A percentile compares a stretch with the other conserved stretches of the same genome.
Conservation (phyloP, 805 yeast species). For the Zygoascus ofunaensis region DNA sequence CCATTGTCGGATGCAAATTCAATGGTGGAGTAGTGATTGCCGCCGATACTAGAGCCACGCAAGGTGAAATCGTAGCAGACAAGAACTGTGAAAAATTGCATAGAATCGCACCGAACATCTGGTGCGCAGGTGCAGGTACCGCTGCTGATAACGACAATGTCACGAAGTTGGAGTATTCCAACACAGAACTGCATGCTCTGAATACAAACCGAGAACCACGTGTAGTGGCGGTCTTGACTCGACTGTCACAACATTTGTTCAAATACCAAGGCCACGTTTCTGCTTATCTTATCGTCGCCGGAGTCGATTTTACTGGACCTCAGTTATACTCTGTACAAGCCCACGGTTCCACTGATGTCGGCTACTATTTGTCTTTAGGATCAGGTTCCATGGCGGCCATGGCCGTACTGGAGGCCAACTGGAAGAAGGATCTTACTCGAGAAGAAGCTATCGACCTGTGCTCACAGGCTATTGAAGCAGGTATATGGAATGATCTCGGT, state of each 20-base stretch:
- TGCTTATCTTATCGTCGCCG: conserved; percentile 96
- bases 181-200: conserved; percentile 81
- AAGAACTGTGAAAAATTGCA: conserved; percentile 96
- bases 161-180: conserved; percentile 84
- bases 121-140: conserved; percentile 99
- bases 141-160: conserved; percentile 99
- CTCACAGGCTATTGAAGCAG: conserved; percentile 89
- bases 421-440: conserved; percentile 67
- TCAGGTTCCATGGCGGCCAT: conserved; percentile 98
- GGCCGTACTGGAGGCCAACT: conserved; percentile 88
- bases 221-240: conserved; percentile 85
- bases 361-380: conserved; percentile 85
- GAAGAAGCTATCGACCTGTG: conserved; percentile 91
- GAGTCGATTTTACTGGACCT: conserved; percentile 93
- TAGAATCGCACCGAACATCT: conserved; percentile 77
- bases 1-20: conserved; percentile 93
- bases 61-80: conserved; percentile 94
- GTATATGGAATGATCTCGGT: conserved; percentile 98
- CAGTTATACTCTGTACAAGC: conserved; percentile 91
- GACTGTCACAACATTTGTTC: conserved; percentile 91
- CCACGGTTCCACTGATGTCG: conserved; percentile 96
- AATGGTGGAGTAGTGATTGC: conserved; percentile 94
- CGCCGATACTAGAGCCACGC: conserved; percentile 97
- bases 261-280: conserved; percentile 97
- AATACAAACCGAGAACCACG: conserved; percentile 81